Percentiles rank a stretch among this genome's conserved stretches.
These are phyloP conservation scores for Auricularia sp. DNA, from an alignment of 768 basidiomycete species.

Conservation along the genomic window DNA sequence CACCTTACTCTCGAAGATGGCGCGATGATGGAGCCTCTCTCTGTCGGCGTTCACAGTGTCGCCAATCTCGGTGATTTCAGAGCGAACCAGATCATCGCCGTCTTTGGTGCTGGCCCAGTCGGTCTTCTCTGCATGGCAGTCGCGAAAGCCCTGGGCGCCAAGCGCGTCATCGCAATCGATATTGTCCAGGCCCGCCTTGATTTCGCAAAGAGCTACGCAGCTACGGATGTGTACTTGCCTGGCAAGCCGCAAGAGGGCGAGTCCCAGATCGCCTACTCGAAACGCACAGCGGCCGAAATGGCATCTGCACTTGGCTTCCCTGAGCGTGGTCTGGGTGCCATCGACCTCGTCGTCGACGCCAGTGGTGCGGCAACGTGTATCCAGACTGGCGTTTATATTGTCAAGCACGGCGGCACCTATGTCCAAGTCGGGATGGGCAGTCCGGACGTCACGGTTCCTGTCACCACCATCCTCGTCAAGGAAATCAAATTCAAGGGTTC, in stretches of 20 bases:
- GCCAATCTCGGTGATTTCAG: conserved; percentile 62
- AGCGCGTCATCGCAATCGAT: conserved; percentile 76
- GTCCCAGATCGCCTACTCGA: conserved; percentile 56
- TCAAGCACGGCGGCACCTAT: conserved; percentile 17
- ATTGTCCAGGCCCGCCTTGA: conserved; percentile 65
- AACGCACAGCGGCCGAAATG: conserved; percentile 59
- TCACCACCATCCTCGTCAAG: conserved; percentile 53
- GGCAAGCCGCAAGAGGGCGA: conserved; percentile 53
- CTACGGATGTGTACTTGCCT: conserved; percentile 66
- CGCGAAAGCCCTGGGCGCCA: conserved; percentile 87
- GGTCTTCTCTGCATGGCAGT: conserved; percentile 90
- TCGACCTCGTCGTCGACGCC: conserved; percentile 86
- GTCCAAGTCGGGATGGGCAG: conserved; percentile 78
- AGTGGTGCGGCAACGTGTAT: conserved; percentile 90
- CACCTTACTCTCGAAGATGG: conserved; percentile 85
- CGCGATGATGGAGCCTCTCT: conserved; percentile 93
- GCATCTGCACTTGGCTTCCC: conserved; percentile 52
- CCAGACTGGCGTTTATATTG: conserved; percentile 51
- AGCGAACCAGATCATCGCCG: conserved; percentile 62
- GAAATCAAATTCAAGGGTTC: conserved; percentile 78
- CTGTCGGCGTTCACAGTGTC: conserved; percentile 86
- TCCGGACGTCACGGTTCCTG: conserved; percentile 62
- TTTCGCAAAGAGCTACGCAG: conserved; percentile 79
- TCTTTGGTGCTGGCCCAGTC: conserved; percentile 84
- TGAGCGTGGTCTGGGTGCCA: conserved; percentile 56